Percentiles rank a stretch among this genome's conserved stretches.
Conservation (phyloP, 2,329 filamentous ascomycete genomes). For the Trichophyton verrucosum region DNA sequence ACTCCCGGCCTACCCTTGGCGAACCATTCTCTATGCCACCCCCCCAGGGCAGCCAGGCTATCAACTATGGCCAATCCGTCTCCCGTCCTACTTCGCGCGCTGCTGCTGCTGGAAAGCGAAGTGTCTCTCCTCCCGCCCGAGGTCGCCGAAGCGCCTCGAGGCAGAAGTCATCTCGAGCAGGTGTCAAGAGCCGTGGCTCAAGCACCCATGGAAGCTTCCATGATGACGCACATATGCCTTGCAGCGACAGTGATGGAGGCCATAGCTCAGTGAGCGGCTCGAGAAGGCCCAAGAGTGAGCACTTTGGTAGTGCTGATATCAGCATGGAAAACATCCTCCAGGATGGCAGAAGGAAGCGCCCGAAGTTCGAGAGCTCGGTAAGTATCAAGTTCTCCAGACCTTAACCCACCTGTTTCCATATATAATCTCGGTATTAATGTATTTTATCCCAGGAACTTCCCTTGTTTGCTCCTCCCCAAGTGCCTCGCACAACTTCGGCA, state of each 20-base stretch:
- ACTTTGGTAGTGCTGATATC: constrained; percentile 88
- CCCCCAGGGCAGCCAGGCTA: constrained; percentile 39
- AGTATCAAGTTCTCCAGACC: constrained; percentile 32
- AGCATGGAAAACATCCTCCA: constrained; percentile 97
- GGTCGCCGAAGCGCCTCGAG: constrained; percentile 68
- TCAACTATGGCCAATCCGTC: constrained; percentile 48
- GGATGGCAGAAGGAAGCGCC: constrained; percentile 84
- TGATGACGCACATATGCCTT: constrained; percentile 62
- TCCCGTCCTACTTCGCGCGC: constrained; percentile 55
- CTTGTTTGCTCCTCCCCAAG: constrained; percentile 84
- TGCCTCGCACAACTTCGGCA: constrained; percentile 88
- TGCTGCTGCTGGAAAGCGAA: constrained; percentile 60
- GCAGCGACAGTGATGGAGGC: constrained; percentile 78
- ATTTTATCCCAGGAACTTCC: constrained; percentile 63
- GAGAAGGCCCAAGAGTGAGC: constrained; percentile 65
- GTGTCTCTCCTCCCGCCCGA: constrained; percentile 59
- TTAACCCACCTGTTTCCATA: background rate
- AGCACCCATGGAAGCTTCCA: constrained; percentile 46
- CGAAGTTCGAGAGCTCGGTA: constrained; percentile 95
- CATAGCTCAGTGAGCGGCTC: constrained; percentile 59
- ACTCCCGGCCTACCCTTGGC: constrained; percentile 47
- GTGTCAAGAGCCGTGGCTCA: constrained; percentile 54
- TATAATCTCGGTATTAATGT: constrained; percentile 2
- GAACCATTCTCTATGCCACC: constrained; percentile 54
- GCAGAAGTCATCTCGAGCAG: constrained; percentile 57